A percentile compares a stretch with the other conserved stretches of the same genome.
Evolutionary conservation across 306 rosid species (phyloP).

Genomic region (Vigna radiata): DNA sequence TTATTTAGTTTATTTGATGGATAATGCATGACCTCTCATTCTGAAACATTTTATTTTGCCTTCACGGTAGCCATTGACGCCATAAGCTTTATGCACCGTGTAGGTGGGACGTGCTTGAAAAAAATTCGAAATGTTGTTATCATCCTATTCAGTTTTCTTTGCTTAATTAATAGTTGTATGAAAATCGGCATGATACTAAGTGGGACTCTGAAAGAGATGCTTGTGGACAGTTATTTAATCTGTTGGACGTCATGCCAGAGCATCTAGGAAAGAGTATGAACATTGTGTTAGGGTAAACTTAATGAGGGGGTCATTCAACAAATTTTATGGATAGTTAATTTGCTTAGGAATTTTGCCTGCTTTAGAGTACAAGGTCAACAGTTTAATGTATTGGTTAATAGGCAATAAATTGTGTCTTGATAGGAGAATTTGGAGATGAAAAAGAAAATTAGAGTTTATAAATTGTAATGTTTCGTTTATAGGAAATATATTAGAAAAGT

Average conservation of each 20-base stretch:
- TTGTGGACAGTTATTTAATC: constrained; percentile 31
- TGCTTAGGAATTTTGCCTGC: no score
- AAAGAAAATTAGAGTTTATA: no score
- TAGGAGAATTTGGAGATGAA: no score
- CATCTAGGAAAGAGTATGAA: constrained; percentile 31
- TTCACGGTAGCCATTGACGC: background rate
- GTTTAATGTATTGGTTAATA: no score
- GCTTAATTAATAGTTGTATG: constrained; percentile 27
- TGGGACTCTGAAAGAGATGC: constrained; percentile 29
- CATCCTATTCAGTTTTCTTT: constrained; percentile 21
- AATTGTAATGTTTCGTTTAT: no score
- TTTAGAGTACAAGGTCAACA: no score
- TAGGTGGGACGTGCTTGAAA: constrained; percentile 22
- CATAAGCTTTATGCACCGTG: background rate
- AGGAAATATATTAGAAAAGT: no score
- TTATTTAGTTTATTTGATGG: constrained; percentile 7
- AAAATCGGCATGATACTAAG: constrained; percentile 22
- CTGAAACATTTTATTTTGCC: constrained; percentile 22
- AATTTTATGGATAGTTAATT: no score
- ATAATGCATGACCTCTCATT: constrained; percentile 16
- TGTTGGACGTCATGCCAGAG: constrained; percentile 26
- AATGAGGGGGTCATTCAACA: no score
- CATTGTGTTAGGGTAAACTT: no score
- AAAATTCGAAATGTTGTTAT: constrained; percentile 20
- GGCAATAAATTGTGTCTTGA: no score